Evolutionary conservation across 768 basidiomycete species (phyloP).

Genomic region (Coprinopsis sp.): DNA sequence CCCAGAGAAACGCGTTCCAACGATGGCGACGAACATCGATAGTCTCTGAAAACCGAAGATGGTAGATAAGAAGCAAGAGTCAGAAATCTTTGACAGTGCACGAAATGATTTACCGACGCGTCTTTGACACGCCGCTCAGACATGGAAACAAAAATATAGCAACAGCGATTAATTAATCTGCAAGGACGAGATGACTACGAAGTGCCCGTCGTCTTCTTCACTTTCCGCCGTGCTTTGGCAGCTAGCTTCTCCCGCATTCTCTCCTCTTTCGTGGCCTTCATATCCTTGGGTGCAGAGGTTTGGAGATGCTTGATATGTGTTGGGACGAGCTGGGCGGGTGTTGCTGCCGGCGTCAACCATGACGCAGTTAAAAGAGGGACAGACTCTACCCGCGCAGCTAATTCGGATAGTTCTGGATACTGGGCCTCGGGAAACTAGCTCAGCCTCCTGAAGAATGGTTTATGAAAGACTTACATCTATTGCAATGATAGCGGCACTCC

Average conservation of each 20-base stretch:
- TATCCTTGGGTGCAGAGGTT: constrained; percentile 76
- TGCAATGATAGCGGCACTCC: constrained; percentile 61
- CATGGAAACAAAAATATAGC: too few species aligned
- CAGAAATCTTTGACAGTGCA: too few species aligned
- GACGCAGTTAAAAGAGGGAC: constrained; percentile 57
- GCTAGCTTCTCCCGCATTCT: constrained; percentile 46
- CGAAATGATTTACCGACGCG: too few species aligned
- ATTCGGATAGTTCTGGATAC: constrained; percentile 38
- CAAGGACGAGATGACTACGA: too few species aligned
- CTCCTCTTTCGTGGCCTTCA: constrained; percentile 61
- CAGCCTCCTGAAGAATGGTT: background rate
- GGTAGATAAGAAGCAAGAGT: background rate
- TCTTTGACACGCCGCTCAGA: too few species aligned
- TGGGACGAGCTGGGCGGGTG: constrained; percentile 39
- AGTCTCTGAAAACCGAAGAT: too few species aligned
- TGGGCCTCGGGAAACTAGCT: constrained; percentile 14
- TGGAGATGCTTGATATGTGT: constrained; percentile 80
- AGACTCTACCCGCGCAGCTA: constrained; percentile 36
- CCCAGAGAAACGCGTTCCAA: constrained; percentile 60
- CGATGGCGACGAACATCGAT: constrained; percentile 70
- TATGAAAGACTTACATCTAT: constrained; percentile 49
- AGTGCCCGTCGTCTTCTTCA: too few species aligned
- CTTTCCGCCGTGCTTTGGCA: constrained; percentile 36
- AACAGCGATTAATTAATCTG: too few species aligned
- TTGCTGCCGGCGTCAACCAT: constrained; percentile 46